Percentiles rank a stretch among this genome's conserved stretches.
Evolutionary conservation across 495 filamentous ascomycete species (phyloP).

Genomic region (Aspergillus asperescens): DNA sequence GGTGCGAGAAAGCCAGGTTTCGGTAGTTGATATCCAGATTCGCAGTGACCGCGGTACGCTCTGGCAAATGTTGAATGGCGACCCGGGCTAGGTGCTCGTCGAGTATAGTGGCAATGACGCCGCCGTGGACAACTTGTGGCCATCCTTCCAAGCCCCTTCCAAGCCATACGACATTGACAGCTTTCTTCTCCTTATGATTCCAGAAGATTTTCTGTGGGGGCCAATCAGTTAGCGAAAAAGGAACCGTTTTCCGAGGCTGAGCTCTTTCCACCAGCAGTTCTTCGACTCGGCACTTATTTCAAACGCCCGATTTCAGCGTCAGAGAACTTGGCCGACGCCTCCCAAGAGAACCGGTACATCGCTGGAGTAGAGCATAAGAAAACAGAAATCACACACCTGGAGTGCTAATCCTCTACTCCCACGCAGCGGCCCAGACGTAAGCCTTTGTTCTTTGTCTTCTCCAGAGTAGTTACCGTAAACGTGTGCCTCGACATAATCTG

Average conservation of each 20-base stretch:
- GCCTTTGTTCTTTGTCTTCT: constrained; percentile 29
- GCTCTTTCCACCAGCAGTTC: constrained; percentile 11
- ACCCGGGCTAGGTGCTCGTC: constrained; percentile 54
- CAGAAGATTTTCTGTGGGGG: constrained; percentile 44
- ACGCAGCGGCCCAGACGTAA: constrained; percentile 38
- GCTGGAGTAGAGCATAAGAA: not conserved
- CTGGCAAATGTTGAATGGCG: constrained; percentile 37
- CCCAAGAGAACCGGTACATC: not conserved
- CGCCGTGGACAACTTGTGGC: constrained; percentile 75
- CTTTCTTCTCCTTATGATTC: constrained; percentile 42
- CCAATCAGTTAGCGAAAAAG: constrained; percentile 23
- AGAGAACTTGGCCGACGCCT: not conserved
- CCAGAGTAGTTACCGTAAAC: constrained; percentile 50
- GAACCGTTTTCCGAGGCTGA: constrained; percentile 2
- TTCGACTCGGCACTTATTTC: not conserved
- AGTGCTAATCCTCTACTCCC: constrained; percentile 38
- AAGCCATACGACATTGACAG: constrained; percentile 57
- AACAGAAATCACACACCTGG: constrained; percentile 31
- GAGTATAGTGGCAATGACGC: constrained; percentile 63
- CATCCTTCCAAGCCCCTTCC: constrained; percentile 61
- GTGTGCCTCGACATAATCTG: constrained; percentile 47
- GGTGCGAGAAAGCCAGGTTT: constrained; percentile 48
- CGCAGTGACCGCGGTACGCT: constrained; percentile 54
- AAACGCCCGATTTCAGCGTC: not conserved
- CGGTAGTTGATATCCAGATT: constrained; percentile 62